phyloP scores from a whole-genome alignment of 805 yeast species.

The Hanseniaspora guilliermondii region DNA sequence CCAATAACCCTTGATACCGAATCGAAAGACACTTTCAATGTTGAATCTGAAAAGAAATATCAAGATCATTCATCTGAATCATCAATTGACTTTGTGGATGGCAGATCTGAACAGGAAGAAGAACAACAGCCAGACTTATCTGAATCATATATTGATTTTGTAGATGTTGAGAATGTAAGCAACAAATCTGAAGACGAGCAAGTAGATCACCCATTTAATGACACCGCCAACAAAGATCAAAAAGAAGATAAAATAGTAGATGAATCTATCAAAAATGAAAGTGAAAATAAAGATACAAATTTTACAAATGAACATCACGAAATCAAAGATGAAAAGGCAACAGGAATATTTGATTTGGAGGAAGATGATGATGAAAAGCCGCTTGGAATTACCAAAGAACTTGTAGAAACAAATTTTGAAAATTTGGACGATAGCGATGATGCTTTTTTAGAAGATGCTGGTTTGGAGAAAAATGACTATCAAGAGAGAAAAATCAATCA shows the following conservation, averaged over 20 bases:
- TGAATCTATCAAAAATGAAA: too few relatives aligned
- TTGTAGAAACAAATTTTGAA: conserved; percentile 26
- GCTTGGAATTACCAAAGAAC: not conserved
- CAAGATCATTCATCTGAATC: not conserved
- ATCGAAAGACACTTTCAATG: not conserved
- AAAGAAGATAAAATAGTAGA: too few relatives aligned
- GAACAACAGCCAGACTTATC: too few relatives aligned
- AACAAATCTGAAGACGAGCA: too few relatives aligned
- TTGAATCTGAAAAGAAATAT: not conserved
- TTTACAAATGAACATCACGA: too few relatives aligned
- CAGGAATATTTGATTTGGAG: conserved; percentile 18
- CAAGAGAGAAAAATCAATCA: conserved; percentile 27
- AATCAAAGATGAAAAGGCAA: too few relatives aligned
- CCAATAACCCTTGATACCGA: too few relatives aligned
- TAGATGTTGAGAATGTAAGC: too few relatives aligned
- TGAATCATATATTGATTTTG: too few relatives aligned
- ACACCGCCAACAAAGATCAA: too few relatives aligned
- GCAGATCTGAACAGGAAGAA: not conserved
- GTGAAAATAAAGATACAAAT: too few relatives aligned
- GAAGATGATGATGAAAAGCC: conserved; percentile 22
- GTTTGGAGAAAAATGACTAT: not conserved
- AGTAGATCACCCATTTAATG: too few relatives aligned
- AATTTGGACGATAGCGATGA: not conserved
- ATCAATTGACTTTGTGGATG: not conserved
- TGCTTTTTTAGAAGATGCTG: not conserved